Base-by-base conservation (phyloP, 2,329 filamentous ascomycete species). In the Huntiella savannae region DNA sequence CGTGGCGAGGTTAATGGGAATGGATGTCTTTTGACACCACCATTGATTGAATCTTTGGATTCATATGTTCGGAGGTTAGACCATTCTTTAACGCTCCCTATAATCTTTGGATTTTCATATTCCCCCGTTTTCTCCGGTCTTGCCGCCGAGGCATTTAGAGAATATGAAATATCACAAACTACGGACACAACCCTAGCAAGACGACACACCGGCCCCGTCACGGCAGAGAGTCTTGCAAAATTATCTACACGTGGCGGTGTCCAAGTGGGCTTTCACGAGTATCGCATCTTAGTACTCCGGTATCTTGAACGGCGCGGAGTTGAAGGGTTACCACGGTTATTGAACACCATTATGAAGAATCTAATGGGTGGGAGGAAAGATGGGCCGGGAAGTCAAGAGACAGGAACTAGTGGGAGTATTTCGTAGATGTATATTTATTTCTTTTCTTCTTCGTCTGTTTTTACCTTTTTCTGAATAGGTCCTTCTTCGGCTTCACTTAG, bases 311-410 rank as follows among this genome's bases (percentile, higher is more conserved):
- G 62, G 4, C 70, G 69, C 45, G 80, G 79, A 0, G 67, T 81
- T 40, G 62, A 59, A 8, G 85, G 85, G 0, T 67, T 88, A 28
- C 70, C 72, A 12, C 69, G 78, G 52, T 61, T 92, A 55, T 79
- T 92, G 69, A 81, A 81, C 59, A 83, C 77, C 54, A 87, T 82
- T 1, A 85, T 91, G 73, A 84, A 79, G 57, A 75, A 79, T 43
- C 61, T 88, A 53, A 77, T 75, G 61, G 71, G 65, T 50, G 60
- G 62, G 33, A 62, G 60, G 54, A 58, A 61, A 32, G 36, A 38
- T 8, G 37, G 22, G 16, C 16, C 35, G 8, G 11, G n/a, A 11
- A 36, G 12, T n/a, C 22, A 33, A 22, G 12, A 28, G 11, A 34
- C 7, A 6, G 33, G 28, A 28, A 41, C n/a, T 12, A 22, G 5